phyloP scores from a whole-genome alignment of 140 eudicot species.

The Flaveria floridana region DNA sequence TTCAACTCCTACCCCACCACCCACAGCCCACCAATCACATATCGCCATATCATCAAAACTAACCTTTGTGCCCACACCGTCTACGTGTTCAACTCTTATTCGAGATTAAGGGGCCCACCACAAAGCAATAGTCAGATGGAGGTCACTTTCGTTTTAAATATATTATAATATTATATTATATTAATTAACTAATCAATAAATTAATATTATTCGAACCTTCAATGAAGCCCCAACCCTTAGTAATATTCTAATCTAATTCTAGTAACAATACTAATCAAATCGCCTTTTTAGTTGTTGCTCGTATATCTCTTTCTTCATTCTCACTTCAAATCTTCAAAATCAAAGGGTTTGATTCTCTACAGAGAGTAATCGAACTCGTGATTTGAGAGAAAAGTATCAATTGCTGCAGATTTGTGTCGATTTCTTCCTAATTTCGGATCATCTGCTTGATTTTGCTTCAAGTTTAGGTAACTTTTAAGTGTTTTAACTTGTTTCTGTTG shows the following conservation, averaged over 20 bases:
- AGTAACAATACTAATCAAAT: neutral
- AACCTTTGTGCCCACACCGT: neutral
- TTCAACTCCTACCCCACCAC: conserved; percentile 13
- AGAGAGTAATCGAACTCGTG: conserved; percentile 19
- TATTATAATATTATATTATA: neutral
- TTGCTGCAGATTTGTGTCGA: conserved; percentile 20
- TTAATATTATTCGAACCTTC: conserved; percentile 29
- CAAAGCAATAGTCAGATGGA: conserved; percentile 25
- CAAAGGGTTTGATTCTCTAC: neutral
- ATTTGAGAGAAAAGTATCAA: conserved; percentile 19
- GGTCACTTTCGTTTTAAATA: conserved; percentile 23
- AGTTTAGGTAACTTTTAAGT: conserved; percentile 19
- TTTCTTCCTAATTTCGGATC: neutral
- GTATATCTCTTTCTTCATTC: conserved; percentile 37
- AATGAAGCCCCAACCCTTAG: conserved; percentile 24
- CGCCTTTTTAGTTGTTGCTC: neutral
- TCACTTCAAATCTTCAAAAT: conserved; percentile 27
- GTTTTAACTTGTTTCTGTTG: conserved; percentile 24
- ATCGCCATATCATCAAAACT: conserved; percentile 20
- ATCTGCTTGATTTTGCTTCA: conserved; percentile 17
- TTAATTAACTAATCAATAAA: neutral
- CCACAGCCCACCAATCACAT: neutral
- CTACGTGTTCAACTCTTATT: conserved; percentile 25
- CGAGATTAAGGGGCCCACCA: conserved; percentile 21
- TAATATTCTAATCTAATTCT: conserved; percentile 6